phyloP scores from a whole-genome alignment of 805 yeast species.

The Hanseniaspora vineae region DNA sequence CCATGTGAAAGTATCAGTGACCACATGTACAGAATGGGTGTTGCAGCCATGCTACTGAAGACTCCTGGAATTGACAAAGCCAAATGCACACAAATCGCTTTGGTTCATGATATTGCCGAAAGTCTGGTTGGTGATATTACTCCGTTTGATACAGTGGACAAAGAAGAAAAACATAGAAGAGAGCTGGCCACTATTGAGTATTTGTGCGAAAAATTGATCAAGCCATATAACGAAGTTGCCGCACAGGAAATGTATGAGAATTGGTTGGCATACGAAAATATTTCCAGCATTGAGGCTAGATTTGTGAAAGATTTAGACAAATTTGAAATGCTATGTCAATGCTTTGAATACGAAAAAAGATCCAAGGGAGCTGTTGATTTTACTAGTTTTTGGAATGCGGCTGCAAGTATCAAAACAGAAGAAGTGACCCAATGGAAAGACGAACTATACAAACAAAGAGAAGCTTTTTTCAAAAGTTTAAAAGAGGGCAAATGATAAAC shows the following conservation, averaged over 20 bases:
- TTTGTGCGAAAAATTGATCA: conserved; percentile 41
- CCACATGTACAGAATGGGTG: conserved; percentile 91
- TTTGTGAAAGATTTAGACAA: conserved; percentile 93
- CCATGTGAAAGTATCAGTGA: conserved; percentile 64
- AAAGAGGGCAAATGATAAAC: too few relatives aligned
- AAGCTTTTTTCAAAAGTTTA: conserved; percentile 6
- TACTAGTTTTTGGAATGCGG: conserved; percentile 55
- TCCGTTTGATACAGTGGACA: conserved; percentile 57
- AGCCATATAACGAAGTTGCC: conserved; percentile 49
- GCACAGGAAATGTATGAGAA: conserved; percentile 53
- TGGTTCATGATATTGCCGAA: conserved; percentile 92
- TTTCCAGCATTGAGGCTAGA: conserved; percentile 67
- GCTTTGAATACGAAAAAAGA: conserved; percentile 70
- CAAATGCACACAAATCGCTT: conserved; percentile 72
- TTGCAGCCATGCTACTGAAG: conserved; percentile 57
- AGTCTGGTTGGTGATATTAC: conserved; percentile 89
- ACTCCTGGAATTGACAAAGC: conserved; percentile 41
- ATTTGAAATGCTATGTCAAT: conserved; percentile 71
- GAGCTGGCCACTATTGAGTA: conserved; percentile 64
- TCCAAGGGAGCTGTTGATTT: conserved; percentile 45
- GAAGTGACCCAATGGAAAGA: conserved; percentile 63
- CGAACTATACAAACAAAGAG: conserved; percentile 37
- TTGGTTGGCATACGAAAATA: conserved; percentile 86
- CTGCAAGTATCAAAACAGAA: conserved; percentile 48
- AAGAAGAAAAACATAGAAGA: conserved; percentile 72